phyloP scores from a whole-genome alignment of 305 asterid genomes.

The Ajuga reptans region DNA sequence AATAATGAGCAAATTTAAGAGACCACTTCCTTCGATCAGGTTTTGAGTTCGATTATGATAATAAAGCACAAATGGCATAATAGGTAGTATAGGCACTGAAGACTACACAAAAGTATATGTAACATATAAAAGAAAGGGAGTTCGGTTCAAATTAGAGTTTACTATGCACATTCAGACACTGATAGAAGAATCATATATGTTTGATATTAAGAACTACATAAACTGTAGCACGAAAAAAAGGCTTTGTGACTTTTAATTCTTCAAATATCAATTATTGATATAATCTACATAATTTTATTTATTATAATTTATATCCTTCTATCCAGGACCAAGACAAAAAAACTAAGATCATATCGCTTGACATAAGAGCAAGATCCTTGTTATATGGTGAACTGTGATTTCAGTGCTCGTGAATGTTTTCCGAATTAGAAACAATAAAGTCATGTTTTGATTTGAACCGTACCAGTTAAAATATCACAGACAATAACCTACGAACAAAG shows the following conservation, averaged over 20 bases:
- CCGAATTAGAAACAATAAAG: not conserved
- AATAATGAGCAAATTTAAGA: constrained; percentile 3
- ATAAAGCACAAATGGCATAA: not conserved
- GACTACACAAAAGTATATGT: not conserved
- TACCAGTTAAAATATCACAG: not conserved
- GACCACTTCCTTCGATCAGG: not conserved
- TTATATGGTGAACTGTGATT: not conserved
- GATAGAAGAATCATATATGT: not conserved
- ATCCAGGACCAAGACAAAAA: not conserved
- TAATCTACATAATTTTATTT: not conserved
- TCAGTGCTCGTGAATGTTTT: not conserved
- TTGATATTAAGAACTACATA: not conserved
- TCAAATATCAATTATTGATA: not conserved
- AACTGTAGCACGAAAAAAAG: not conserved
- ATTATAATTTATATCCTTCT: not conserved
- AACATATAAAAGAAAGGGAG: not conserved
- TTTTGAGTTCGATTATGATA: constrained; percentile 1
- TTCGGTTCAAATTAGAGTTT: not conserved
- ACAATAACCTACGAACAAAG: not conserved
- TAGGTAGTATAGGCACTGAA: constrained; percentile 7
- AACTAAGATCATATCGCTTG: not conserved
- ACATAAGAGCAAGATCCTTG: not conserved
- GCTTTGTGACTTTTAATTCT: not conserved
- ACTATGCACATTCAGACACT: not conserved
- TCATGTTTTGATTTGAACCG: not conserved